Conservation (phyloP, 1,284 basidiomycete species). For the Amylostereum chailletii region DNA sequence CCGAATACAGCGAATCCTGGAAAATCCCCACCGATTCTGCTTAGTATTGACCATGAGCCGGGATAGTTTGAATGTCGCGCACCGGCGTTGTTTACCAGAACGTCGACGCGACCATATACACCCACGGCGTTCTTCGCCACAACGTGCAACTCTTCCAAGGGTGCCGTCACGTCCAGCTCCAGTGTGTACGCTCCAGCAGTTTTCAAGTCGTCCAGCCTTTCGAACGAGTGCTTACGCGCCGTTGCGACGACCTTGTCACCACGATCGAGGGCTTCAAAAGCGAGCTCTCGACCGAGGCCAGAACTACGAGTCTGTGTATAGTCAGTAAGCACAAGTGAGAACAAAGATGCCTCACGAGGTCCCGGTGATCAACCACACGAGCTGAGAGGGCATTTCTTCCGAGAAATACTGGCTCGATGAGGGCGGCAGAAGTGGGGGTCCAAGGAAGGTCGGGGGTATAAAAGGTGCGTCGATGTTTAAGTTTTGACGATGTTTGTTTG, state of each 20-base stretch:
- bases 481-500: too few species aligned
- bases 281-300: conserved; percentile 17
- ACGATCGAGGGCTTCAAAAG: conserved; percentile 14
- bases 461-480: too few species aligned
- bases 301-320: conserved; percentile 3
- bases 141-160: conserved; percentile 21
- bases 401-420: too few species aligned
- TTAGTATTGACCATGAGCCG: background rate
- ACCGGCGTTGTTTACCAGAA: conserved; percentile 44
- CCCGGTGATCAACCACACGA: conserved; percentile 23
- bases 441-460: too few species aligned
- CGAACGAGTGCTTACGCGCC: conserved; percentile 16
- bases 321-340: background rate
- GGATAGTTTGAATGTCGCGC: background rate
- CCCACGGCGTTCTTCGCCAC: conserved; percentile 27
- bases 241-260: conserved; percentile 24
- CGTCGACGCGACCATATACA: conserved; percentile 31
- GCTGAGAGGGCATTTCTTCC: conserved; percentile 10
- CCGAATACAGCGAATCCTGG: conserved; percentile 12
- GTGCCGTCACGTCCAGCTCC: conserved; percentile 23
- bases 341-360: conserved; percentile 13
- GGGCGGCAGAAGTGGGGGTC: too few species aligned
- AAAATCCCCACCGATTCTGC: conserved; percentile 1
- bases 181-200: conserved; percentile 18
- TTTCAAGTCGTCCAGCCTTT: conserved; percentile 18